A percentile compares a stretch with the other conserved stretches of the same genome.
Evolutionary conservation across 805 yeast species (phyloP).

Genomic region (Pichia occidentalis): DNA sequence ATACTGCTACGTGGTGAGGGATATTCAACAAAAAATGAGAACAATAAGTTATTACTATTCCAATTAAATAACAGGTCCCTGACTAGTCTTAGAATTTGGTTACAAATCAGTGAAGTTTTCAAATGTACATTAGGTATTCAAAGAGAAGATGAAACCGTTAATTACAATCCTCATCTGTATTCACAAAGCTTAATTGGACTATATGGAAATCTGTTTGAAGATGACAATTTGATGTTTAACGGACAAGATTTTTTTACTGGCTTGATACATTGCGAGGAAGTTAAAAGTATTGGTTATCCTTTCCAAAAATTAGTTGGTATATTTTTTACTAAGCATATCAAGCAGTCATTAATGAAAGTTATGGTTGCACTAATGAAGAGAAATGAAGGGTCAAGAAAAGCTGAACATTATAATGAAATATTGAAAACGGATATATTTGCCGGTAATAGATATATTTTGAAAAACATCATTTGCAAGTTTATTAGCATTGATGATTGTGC

Average conservation of each 20-base stretch:
- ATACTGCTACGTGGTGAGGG: slow-evolving; percentile 52
- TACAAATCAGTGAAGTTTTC: slow-evolving; percentile 29
- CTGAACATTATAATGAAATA: slow-evolving; percentile 7
- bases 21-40: slow-evolving; percentile 18
- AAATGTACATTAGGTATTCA: slow-evolving; percentile 17
- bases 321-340: slow-evolving; percentile 47
- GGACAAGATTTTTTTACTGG: slow-evolving; percentile 48
- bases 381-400: slow-evolving; percentile 2
- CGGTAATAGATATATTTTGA: slow-evolving; percentile 14
- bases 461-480: slow-evolving; percentile 17
- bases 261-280: slow-evolving; percentile 44
- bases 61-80: slow-evolving; percentile 59
- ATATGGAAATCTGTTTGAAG: slow-evolving; percentile 53
- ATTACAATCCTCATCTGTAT: slow-evolving; percentile 20
- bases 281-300: slow-evolving; percentile 37
- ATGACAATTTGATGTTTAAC: slow-evolving; percentile 28
- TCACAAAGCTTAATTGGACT: slow-evolving; percentile 28
- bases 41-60: slow-evolving; percentile 37
- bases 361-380: slow-evolving; percentile 15
- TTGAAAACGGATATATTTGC: slow-evolving; percentile 2
- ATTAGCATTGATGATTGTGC: slow-evolving; percentile 17
- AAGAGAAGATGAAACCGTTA: slow-evolving; percentile 18
- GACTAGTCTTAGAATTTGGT: slow-evolving; percentile 47
- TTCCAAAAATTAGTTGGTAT: slow-evolving; percentile 42
- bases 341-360: slow-evolving; percentile 36